These are phyloP conservation scores for Cichorium intybus DNA, from an alignment of 140 eudicot species.

Conservation along the genomic window DNA sequence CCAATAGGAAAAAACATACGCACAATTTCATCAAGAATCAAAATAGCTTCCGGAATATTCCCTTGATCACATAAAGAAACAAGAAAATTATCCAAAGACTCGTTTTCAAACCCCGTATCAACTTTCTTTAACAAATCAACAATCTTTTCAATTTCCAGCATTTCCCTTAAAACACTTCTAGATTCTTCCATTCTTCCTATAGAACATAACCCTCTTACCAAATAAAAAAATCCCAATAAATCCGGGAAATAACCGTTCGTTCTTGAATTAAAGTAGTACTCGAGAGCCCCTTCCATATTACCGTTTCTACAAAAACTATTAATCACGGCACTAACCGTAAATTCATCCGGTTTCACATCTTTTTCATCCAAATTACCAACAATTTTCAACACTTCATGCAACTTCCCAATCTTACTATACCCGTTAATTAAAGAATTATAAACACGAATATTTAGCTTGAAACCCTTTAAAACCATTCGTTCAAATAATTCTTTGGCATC, in stretches of 20 bases:
- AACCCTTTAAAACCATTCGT: slow-evolving; percentile 53
- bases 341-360: slow-evolving; percentile 54
- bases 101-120: slow-evolving; percentile 44
- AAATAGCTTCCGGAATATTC: slow-evolving; percentile 58
- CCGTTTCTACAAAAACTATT: slow-evolving; percentile 65
- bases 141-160: slow-evolving; percentile 61
- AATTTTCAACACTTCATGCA: slow-evolving; percentile 58
- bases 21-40: slow-evolving; percentile 63
- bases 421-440: slow-evolving; percentile 73
- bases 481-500: slow-evolving; percentile 72
- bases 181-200: slow-evolving; percentile 98
- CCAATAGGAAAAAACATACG: slow-evolving; percentile 43
- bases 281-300: slow-evolving; percentile 84
- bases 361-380: slow-evolving; percentile 49
- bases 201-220: slow-evolving; percentile 71
- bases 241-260: slow-evolving; percentile 54
- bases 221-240: slow-evolving; percentile 69
- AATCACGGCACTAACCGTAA: slow-evolving; percentile 67
- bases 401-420: slow-evolving; percentile 52
- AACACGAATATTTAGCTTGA: slow-evolving; percentile 56
- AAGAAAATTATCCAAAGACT: slow-evolving; percentile 55
- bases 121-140: slow-evolving; percentile 49
- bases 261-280: slow-evolving; percentile 50
- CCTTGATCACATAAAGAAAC: slow-evolving; percentile 68
- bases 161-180: slow-evolving; percentile 64